phyloP scores from a whole-genome alignment of 2,329 filamentous ascomycete species.

The Aureobasidium sp. region DNA sequence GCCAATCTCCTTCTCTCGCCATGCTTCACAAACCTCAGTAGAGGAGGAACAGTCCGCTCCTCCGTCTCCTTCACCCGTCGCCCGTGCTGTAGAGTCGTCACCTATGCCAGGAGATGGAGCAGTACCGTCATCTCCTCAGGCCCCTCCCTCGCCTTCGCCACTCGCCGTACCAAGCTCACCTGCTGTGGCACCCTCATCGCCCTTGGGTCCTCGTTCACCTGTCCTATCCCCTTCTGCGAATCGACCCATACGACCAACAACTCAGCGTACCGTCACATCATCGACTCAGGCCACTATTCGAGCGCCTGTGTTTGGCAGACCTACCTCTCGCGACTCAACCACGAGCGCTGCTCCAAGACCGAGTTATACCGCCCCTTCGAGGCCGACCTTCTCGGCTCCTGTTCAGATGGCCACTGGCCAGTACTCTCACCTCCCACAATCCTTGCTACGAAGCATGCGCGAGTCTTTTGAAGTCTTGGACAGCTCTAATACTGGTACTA shows the following conservation, averaged over 20 bases:
- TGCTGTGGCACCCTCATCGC: constrained; percentile 11
- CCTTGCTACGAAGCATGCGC: constrained; percentile 77
- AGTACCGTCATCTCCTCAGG: constrained; percentile 19
- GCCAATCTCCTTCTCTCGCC: constrained; percentile 3
- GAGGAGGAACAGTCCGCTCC: constrained; percentile 12
- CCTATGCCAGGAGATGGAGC: constrained; percentile 12
- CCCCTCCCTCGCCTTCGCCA: constrained; percentile 20
- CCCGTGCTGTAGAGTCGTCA: not conserved
- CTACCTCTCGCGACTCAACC: constrained; percentile 16
- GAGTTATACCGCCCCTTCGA: constrained; percentile 6
- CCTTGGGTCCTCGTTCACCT: constrained; percentile 5
- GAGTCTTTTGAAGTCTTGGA: constrained; percentile 94
- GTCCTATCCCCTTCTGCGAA: not conserved
- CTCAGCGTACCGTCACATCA: constrained; percentile 30
- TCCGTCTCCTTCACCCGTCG: constrained; percentile 12
- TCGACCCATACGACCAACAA: constrained; percentile 24
- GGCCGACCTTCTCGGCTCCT: constrained; percentile 21
- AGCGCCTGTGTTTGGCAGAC: constrained; percentile 19
- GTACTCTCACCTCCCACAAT: constrained; percentile 65
- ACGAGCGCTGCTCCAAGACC: not conserved
- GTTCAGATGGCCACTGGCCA: constrained; percentile 34
- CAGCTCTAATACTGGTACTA: constrained; percentile 73
- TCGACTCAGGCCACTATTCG: constrained; percentile 25
- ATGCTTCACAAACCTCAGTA: constrained; percentile 1
- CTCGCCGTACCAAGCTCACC: constrained; percentile 24